phyloP scores from a whole-genome alignment of 2,329 filamentous ascomycete genomes.

The Aspergillus sp. region DNA sequence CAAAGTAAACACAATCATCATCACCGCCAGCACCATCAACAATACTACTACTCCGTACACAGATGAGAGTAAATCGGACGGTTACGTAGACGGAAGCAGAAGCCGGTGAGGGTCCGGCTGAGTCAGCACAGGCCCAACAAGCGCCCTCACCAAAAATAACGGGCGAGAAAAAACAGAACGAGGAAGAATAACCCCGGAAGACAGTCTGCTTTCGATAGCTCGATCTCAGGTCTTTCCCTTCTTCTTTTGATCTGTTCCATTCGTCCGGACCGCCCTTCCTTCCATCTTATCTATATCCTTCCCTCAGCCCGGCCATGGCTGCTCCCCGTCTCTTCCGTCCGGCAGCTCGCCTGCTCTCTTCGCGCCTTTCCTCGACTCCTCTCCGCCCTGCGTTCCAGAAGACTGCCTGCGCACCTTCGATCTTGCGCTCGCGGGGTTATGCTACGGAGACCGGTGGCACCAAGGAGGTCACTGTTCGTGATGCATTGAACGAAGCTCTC shows the following conservation, averaged over 20 bases:
- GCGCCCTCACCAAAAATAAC: slow-evolving; percentile 9
- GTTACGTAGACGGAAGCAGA: slow-evolving; percentile 20
- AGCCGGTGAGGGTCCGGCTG: slow-evolving; percentile 29
- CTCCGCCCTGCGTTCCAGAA: slow-evolving; percentile 50
- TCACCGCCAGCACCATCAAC: background rate
- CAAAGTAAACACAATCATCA: background rate
- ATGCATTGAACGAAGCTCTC: slow-evolving; percentile 95
- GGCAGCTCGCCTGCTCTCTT: slow-evolving; percentile 55
- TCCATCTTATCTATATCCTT: slow-evolving; percentile 45
- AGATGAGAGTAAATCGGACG: background rate
- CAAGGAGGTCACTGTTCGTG: slow-evolving; percentile 95
- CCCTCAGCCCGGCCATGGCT: slow-evolving; percentile 46
- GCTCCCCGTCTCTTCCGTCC: slow-evolving; percentile 58
- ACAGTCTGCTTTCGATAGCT: slow-evolving; percentile 3
- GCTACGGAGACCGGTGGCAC: slow-evolving; percentile 56
- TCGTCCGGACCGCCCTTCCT: background rate
- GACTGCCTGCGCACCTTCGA: slow-evolving; percentile 41
- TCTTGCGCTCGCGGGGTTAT: slow-evolving; percentile 48
- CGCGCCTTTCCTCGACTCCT: slow-evolving; percentile 44
- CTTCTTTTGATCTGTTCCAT: slow-evolving; percentile 10
- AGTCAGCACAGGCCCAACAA: slow-evolving; percentile 31
- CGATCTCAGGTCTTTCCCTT: slow-evolving; percentile 8
- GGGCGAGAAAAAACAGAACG: slow-evolving; percentile 6
- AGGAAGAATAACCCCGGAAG: slow-evolving; percentile 2
- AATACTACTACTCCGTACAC: background rate